Evolutionary conservation across 2,329 filamentous ascomycete genomes (phyloP).

Genomic region (Coniella lustricola): DNA sequence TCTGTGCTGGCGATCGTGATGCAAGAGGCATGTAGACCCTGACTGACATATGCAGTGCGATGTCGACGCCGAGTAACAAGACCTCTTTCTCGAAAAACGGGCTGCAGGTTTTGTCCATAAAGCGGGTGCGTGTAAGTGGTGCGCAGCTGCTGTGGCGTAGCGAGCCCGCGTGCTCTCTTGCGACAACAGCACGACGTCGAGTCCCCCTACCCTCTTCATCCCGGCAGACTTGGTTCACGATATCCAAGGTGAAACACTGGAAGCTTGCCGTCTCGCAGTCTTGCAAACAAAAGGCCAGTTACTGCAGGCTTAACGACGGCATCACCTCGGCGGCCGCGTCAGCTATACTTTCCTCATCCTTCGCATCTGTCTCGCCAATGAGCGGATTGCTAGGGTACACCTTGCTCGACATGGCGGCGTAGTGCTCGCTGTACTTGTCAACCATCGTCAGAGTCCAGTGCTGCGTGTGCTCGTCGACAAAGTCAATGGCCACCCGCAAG

Average conservation of each 20-base stretch:
- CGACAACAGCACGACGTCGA: no score
- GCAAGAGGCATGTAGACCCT: no score
- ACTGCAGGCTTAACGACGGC: not conserved
- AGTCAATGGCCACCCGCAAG: constrained; percentile 33
- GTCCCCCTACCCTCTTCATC: no score
- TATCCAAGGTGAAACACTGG: not conserved
- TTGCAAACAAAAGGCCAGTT: not conserved
- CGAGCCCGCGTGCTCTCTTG: no score
- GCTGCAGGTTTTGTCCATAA: no score
- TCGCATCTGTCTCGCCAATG: not conserved
- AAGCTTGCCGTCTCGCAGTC: not conserved
- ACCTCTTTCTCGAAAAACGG: no score
- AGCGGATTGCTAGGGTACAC: constrained; percentile 1
- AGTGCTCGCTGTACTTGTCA: constrained; percentile 6
- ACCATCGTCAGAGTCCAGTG: constrained; percentile 25
- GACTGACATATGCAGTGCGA: no score
- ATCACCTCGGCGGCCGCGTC: not conserved
- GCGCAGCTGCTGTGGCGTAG: no score
- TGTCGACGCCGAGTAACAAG: no score
- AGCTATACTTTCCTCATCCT: not conserved
- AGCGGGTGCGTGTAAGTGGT: no score
- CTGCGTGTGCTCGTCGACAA: constrained; percentile 28
- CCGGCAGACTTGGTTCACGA: not conserved
- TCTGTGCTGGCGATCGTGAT: no score
- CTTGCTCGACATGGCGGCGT: constrained; percentile 9